Base-by-base conservation (phyloP, 805 yeast species). In the Wickerhamiella spandovensis region DNA sequence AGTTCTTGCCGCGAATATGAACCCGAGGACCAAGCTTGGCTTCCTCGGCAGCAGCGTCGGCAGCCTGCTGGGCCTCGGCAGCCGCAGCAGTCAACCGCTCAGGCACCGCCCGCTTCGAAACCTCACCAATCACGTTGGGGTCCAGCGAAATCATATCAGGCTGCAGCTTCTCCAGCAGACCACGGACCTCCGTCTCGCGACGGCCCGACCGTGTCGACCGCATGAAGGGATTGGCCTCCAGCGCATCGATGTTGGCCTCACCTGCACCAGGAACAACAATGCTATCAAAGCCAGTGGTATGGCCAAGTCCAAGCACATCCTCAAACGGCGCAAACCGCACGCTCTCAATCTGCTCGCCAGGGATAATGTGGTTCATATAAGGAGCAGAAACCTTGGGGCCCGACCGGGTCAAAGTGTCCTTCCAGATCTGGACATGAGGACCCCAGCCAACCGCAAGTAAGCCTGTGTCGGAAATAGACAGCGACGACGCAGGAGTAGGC, bases 221-320 rank as follows among this genome's bases (percentile, higher is more conserved):
- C 66, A 87, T 95, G 68, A 74, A 92, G 55, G 98, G 98, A 66
- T 92, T 92, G 61, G 80, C 67, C 68, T 92, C 98, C 64, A 88
- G 67, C 2, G 97, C 88, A 71, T 92, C 98, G 65, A 78, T 88
- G 68, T 92, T 92, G 54, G 98, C 96, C 70, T 92, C 98, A 72
- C 98, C 98, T 42, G 97, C 73, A 23, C 98, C 98, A 41, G 98
- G 98, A 52, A 92, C 75, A 57, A 92, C 82, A 53, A 92, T 58
- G n/a, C 92, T 81, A n/a, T 82, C 76, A 41, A 88, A 73, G 44
- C 96, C 95, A 1, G 69, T 67, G 47, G 76, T 72, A 63, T 87
- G 94, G 2, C 97, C 97, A 10, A 84, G 77, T 23, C 96, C 95
- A 22, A 92, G 72, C n/a, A 90, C 71, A 84, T 92, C 98, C 70